Conservation (phyloP, 2,329 filamentous ascomycete genomes). For the Scytalidium sp. region DNA sequence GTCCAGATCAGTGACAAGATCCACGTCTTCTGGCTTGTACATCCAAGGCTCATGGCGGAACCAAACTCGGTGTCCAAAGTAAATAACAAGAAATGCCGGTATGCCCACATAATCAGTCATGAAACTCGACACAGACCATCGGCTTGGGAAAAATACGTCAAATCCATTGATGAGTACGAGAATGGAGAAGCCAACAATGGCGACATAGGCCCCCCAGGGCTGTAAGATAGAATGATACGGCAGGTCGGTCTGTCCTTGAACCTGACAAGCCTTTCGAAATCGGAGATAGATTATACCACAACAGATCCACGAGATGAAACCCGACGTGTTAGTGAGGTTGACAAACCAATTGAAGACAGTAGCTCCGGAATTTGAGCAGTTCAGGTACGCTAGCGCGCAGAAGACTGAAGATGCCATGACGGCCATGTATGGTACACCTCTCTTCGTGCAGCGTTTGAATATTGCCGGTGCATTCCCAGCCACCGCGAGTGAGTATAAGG, state of each 20-base stretch:
- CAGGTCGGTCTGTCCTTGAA: conserved; percentile 38
- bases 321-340: conserved; percentile 50
- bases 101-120: conserved; percentile 65
- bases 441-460: conserved; percentile 47
- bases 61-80: conserved; percentile 47
- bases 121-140: conserved; percentile 54
- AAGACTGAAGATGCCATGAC: conserved; percentile 41
- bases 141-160: conserved; percentile 57
- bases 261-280: conserved; percentile 48
- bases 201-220: conserved; percentile 53
- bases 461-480: conserved; percentile 48
- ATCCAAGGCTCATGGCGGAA: conserved; percentile 48
- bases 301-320: conserved; percentile 51
- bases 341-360: conserved; percentile 55
- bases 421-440: conserved; percentile 47
- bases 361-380: conserved; percentile 37
- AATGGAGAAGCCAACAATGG: conserved; percentile 48
- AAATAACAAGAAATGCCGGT: conserved; percentile 56
- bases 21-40: conserved; percentile 44
- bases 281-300: conserved; percentile 55
- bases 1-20: conserved; percentile 50
- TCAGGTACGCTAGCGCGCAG: conserved; percentile 45
- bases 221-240: conserved; percentile 54
- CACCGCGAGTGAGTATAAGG: conserved; percentile 49
- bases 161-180: conserved; percentile 62